Evolutionary conservation across 495 filamentous ascomycete genomes (phyloP).

Genomic region (Trichoderma reesei): DNA sequence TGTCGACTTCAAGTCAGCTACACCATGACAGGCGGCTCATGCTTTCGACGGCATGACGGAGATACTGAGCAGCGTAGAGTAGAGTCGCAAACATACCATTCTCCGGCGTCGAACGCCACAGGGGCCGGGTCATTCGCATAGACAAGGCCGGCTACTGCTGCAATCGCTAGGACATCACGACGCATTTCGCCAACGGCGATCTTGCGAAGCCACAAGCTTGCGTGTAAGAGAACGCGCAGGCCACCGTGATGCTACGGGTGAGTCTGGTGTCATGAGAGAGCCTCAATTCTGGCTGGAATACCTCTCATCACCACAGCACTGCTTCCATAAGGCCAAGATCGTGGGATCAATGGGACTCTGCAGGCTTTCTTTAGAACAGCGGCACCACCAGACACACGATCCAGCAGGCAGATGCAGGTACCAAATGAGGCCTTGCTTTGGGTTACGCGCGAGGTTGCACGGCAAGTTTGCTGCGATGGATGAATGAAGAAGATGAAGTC

Average conservation of each 20-base stretch:
- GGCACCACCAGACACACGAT: background rate
- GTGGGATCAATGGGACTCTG: background rate
- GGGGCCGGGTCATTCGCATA: constrained; percentile 5
- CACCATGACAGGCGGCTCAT: background rate
- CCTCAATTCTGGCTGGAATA: background rate
- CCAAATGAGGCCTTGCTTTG: background rate
- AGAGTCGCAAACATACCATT: background rate
- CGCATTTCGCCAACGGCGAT: background rate
- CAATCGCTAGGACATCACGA: background rate
- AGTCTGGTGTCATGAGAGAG: background rate
- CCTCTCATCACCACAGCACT: background rate
- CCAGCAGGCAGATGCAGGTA: background rate
- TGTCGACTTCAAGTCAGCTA: constrained; percentile 9
- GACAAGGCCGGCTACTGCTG: background rate
- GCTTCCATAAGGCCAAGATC: background rate
- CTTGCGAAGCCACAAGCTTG: background rate
- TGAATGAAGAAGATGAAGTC: background rate
- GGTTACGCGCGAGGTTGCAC: background rate
- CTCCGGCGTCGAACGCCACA: constrained; percentile 6
- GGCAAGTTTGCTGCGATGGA: background rate
- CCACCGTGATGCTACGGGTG: background rate
- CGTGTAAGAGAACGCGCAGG: background rate
- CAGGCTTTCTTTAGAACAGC: background rate
- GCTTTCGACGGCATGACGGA: background rate
- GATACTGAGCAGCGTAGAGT: background rate